Base-by-base conservation (phyloP, 2,329 filamentous ascomycete genomes). In the Paecilomyces sp. region DNA sequence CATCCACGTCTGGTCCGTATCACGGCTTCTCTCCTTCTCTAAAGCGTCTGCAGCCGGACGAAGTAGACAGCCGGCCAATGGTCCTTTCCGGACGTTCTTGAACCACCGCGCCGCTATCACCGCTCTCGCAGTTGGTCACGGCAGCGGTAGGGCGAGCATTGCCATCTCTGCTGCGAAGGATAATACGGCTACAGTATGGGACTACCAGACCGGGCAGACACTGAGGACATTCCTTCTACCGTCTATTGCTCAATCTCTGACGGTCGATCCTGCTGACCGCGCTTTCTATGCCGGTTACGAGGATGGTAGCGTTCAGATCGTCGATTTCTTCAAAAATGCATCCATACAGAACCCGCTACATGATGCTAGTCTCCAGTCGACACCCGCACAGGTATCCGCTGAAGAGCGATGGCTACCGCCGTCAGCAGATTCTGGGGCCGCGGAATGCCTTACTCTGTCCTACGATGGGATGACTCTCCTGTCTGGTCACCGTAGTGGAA, bases 151-250 rank as follows among this genome's bases (percentile, higher is more conserved):
- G 67, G 88, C 88, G 60, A 93, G 90, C 72, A 86, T 97, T 62
- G 92, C 89, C 61, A 83, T 97, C 22, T 95, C 93, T 2, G 85
- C 88, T 6, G 91, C 91, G 64, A 87, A 85, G 67, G 94, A 97
- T 77, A 92, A 90, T 75, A 94, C 91, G 7, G 91, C 91, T 66
- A 88, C 96, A 68, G 82, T 96, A 61, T 99, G 94, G 94, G 92
- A 97, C 76, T 95, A 95, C 72, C 85, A 87, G 62, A 90, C 86
- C 0, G 91, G 91, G 47, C 84, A 85, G 61, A 80, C 88, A 11
- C 78, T 97, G 60, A 86, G 92, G 52, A 97, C 92, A 3, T 86
- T 95, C 64, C 82, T 97, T 50, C 85, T 97, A 59, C 85, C 90
- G 1, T 81, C 83, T n/a, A 79, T 83, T 18, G 91, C 92, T 15